Conservation (phyloP, 441 rosid genomes). For the Pelargonium fulgidum region DNA sequence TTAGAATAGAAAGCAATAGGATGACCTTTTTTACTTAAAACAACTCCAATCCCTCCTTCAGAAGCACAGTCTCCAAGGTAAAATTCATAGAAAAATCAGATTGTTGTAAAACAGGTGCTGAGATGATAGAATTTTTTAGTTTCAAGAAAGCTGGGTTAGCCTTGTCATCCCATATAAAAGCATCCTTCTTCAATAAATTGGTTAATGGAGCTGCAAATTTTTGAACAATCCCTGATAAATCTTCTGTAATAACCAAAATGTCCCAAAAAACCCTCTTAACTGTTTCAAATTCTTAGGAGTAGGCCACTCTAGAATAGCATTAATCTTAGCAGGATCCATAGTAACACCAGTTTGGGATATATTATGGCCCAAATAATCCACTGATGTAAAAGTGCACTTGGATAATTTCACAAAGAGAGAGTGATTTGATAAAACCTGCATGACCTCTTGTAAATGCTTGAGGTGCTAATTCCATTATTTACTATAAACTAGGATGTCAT, state of each 20-base stretch:
- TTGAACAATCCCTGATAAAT: background rate
- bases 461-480: background rate
- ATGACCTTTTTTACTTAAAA: too few relatives aligned
- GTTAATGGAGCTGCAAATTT: background rate
- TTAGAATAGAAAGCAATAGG: too few relatives aligned
- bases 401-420: background rate
- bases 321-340: background rate
- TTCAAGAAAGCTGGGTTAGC: background rate
- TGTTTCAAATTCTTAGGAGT: background rate
- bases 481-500: background rate
- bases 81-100: too few relatives aligned
- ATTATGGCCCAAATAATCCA: background rate
- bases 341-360: background rate
- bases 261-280: background rate
- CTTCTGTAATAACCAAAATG: background rate
- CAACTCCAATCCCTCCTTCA: too few relatives aligned
- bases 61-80: too few relatives aligned
- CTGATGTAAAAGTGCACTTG: background rate
- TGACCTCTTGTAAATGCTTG: background rate
- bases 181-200: background rate
- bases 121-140: background rate
- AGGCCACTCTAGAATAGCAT: background rate
- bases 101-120: too few relatives aligned
- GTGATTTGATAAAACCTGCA: background rate
- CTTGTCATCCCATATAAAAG: background rate